These are phyloP conservation scores for Cordyceps farinosa DNA, from an alignment of 2,329 filamentous ascomycete species.

Conservation along the genomic window DNA sequence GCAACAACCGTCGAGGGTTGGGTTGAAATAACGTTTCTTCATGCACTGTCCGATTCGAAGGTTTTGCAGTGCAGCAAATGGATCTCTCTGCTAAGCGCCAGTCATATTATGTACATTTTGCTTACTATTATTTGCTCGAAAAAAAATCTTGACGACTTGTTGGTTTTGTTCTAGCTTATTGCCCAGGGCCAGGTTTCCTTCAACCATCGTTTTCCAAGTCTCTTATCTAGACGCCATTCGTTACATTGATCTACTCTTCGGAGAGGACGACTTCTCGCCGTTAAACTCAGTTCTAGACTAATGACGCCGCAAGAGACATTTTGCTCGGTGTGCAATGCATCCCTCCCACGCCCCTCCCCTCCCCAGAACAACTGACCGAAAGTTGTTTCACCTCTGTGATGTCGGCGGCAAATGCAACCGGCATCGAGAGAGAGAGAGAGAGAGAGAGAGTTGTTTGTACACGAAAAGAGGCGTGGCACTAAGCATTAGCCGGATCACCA, in stretches of 20 bases:
- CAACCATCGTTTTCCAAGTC: not conserved
- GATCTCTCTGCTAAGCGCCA: not conserved
- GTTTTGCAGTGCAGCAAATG: not conserved
- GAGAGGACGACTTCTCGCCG: not conserved
- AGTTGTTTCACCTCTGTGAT: not conserved
- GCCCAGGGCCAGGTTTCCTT: not conserved
- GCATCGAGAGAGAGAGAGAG: not conserved
- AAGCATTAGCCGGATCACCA: not conserved
- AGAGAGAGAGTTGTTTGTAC: no score
- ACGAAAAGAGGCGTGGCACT: not conserved
- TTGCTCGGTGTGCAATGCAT: not conserved
- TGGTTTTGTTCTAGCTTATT: not conserved
- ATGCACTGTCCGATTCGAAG: constrained; percentile 2
- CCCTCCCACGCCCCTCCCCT: not conserved
- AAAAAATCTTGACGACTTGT: not conserved
- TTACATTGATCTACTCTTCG: not conserved
- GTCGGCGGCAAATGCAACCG: constrained; percentile 7
- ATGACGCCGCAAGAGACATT: no score
- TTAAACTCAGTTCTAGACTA: not conserved
- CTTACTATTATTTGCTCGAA: not conserved
- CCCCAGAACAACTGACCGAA: not conserved
- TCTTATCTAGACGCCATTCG: not conserved
- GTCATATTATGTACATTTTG: not conserved
- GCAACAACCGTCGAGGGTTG: not conserved
- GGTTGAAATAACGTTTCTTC: not conserved